phyloP scores from a whole-genome alignment of 345 rosid genomes.

The Pistacia atlantica region DNA sequence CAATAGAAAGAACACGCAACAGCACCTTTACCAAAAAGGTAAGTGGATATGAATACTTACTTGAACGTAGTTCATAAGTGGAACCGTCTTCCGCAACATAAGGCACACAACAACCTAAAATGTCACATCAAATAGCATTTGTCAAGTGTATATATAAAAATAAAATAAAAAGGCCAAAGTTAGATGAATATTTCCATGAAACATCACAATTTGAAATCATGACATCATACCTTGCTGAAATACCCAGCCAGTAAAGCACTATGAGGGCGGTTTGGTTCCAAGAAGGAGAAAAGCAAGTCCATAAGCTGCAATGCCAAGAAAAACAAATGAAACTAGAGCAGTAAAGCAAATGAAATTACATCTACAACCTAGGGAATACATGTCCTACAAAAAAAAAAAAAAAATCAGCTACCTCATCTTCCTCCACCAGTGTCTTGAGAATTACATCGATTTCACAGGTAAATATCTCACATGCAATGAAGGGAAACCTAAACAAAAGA shows the following conservation, averaged over 20 bases:
- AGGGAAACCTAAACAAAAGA: constrained; percentile 70
- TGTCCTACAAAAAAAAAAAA: constrained; percentile 16
- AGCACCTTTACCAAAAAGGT: not conserved
- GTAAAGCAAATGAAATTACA: not conserved
- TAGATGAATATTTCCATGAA: not conserved
- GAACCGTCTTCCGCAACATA: constrained; percentile 91
- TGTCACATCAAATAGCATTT: constrained; percentile 28
- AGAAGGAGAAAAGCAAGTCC: constrained; percentile 90
- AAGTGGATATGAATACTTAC: constrained; percentile 42
- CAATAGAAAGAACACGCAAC: constrained; percentile 6
- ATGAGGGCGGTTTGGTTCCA: constrained; percentile 85
- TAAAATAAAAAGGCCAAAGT: not conserved
- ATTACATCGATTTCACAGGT: constrained; percentile 98
- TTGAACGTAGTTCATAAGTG: constrained; percentile 89
- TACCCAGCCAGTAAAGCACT: constrained; percentile 94
- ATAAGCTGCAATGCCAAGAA: constrained; percentile 63
- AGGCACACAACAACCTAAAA: constrained; percentile 92
- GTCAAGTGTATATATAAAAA: not conserved
- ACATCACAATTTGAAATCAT: constrained; percentile 2
- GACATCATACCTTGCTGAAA: constrained; percentile 84
- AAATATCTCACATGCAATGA: constrained; percentile 93
- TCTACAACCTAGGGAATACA: constrained; percentile 8
- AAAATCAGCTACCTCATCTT: constrained; percentile 66
- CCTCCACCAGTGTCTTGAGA: constrained; percentile 91
- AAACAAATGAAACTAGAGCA: constrained; percentile 22